phyloP scores from a whole-genome alignment of 2,329 filamentous ascomycete genomes.

The Alternaria triticimaculans region DNA sequence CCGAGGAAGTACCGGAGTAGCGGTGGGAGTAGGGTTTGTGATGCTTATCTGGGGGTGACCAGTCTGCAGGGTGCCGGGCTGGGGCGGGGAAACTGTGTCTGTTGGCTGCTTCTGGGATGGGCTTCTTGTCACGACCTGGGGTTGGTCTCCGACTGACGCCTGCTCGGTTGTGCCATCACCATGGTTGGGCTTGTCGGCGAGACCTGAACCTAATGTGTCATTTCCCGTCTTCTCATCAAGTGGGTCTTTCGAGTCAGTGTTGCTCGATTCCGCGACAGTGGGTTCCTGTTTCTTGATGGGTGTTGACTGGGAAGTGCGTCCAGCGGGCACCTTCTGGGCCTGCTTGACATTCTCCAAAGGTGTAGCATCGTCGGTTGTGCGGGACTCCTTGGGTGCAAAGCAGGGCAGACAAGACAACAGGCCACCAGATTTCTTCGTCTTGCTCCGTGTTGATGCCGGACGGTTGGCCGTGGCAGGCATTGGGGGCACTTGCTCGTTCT shows the following conservation, averaged over 20 bases:
- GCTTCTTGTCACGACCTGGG: constrained; percentile 41
- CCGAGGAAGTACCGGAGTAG: constrained; percentile 42
- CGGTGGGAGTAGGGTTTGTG: constrained; percentile 55
- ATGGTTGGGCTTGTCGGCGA: constrained; percentile 31
- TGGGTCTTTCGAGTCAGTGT: constrained; percentile 53
- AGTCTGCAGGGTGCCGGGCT: constrained; percentile 43
- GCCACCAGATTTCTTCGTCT: constrained; percentile 49
- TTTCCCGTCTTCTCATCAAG: constrained; percentile 52
- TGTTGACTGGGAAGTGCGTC: constrained; percentile 58
- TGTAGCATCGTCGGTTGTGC: constrained; percentile 47
- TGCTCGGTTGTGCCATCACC: constrained; percentile 32
- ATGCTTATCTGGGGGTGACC: constrained; percentile 50
- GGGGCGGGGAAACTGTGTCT: constrained; percentile 40
- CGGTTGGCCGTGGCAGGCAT: constrained; percentile 37
- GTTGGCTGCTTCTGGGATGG: constrained; percentile 41
- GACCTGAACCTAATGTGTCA: constrained; percentile 30
- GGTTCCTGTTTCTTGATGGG: constrained; percentile 51
- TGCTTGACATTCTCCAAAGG: constrained; percentile 57
- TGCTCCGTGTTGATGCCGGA: constrained; percentile 45
- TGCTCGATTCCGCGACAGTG: constrained; percentile 51
- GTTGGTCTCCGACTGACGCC: constrained; percentile 28
- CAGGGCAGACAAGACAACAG: constrained; percentile 66
- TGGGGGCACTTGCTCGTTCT: constrained; percentile 45
- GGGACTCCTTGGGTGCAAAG: constrained; percentile 69
- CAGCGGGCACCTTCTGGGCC: constrained; percentile 45